These are phyloP conservation scores for Gamarada debralockiae DNA, from an alignment of 495 filamentous ascomycete genomes.

Conservation along the genomic window DNA sequence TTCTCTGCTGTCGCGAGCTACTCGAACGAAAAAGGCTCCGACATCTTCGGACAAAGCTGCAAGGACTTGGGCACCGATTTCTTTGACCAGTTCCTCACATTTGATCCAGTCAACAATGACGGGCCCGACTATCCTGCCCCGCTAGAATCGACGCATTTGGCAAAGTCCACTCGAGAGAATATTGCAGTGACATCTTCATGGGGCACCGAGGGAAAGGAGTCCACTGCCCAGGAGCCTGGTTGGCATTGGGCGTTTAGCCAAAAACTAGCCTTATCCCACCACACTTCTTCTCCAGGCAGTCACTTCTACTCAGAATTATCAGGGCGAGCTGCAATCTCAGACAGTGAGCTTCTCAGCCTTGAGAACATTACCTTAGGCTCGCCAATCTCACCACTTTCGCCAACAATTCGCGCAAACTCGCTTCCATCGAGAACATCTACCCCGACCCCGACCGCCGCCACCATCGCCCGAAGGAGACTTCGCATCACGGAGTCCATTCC, in stretches of 20 bases:
- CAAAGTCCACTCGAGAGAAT: background rate
- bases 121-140: slow-evolving; percentile 3
- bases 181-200: too few relatives aligned
- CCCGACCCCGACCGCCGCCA: slow-evolving; percentile 5
- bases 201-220: slow-evolving; percentile 2
- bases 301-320: slow-evolving; percentile 17
- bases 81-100: slow-evolving; percentile 26
- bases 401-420: slow-evolving; percentile 2
- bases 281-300: slow-evolving; percentile 8
- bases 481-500: slow-evolving; percentile 10
- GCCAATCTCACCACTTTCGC: background rate
- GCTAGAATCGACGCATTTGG: background rate
- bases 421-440: slow-evolving; percentile 14
- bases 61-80: slow-evolving; percentile 23
- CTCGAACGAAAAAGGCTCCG: slow-evolving; percentile 1
- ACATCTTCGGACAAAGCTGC: slow-evolving; percentile 13
- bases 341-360: slow-evolving; percentile 25
- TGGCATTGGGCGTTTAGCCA: slow-evolving; percentile 1
- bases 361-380: slow-evolving; percentile 20
- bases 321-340: slow-evolving; percentile 19
- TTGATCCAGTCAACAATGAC: slow-evolving; percentile 10
- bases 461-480: slow-evolving; percentile 5
- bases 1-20: slow-evolving; percentile 11
- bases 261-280: background rate
- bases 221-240: background rate